Conservation (phyloP, 352 stramenopile genomes). For the Phytophthora colocasiae region DNA sequence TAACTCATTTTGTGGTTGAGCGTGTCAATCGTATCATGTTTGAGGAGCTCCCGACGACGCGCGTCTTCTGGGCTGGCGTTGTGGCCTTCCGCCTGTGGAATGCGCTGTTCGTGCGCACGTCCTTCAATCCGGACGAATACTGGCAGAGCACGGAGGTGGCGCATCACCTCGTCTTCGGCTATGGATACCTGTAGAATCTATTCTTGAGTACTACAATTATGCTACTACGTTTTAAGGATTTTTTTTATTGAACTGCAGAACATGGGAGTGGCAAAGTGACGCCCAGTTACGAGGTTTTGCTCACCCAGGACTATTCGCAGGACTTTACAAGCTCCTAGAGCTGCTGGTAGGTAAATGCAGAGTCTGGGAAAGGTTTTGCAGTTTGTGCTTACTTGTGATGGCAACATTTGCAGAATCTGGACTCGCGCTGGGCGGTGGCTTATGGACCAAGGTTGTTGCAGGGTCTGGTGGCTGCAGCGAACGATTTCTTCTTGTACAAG, state of each 20-base stretch:
- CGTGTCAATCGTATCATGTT: conserved; percentile 29
- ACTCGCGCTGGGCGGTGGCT: conserved; percentile 84
- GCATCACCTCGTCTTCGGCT: conserved; percentile 87
- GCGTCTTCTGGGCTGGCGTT: conserved; percentile 60
- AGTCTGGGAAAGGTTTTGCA: not conserved
- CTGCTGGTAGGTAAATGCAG: conserved; percentile 47
- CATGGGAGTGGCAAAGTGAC: conserved; percentile 87
- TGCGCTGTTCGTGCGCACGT: conserved; percentile 84
- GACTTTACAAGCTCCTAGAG: conserved; percentile 81
- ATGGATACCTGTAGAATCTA: conserved; percentile 69
- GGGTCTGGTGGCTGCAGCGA: conserved; percentile 67
- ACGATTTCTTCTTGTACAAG: conserved; percentile 82
- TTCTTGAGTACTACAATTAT: not conserved
- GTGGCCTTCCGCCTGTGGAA: conserved; percentile 80
- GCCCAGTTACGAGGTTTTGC: conserved; percentile 78
- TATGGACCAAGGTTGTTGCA: conserved; percentile 82
- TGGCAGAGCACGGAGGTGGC: conserved; percentile 91
- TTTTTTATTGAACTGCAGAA: conserved; percentile 46
- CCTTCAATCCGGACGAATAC: conserved; percentile 91
- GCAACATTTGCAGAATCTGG: conserved; percentile 52
- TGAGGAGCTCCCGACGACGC: conserved; percentile 42
- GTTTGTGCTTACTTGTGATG: conserved; percentile 6
- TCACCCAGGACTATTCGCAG: conserved; percentile 77
- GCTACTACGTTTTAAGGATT: conserved; percentile 1
- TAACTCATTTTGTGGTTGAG: conserved; percentile 7